Conservation (phyloP, 139 green algal species). For the Chloropicon primus region DNA sequence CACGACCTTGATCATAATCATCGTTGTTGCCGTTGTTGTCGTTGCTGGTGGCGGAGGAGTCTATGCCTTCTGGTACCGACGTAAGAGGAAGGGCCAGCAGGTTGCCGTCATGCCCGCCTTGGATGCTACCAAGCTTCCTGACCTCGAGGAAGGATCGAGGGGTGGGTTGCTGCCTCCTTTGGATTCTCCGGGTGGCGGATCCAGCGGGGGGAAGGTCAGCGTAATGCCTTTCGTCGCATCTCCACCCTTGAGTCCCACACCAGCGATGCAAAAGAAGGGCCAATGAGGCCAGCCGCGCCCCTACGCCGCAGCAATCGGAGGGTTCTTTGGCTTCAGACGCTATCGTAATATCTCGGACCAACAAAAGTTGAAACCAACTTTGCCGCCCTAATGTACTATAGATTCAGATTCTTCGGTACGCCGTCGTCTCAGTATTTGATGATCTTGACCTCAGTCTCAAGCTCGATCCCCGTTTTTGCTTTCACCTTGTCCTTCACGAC, state of each 20-base stretch:
- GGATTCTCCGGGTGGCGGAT: no score
- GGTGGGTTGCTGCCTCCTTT: background rate
- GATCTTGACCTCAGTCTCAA: background rate
- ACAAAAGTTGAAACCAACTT: no score
- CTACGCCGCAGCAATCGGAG: no score
- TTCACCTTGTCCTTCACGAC: conserved; percentile 15
- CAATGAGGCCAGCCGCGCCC: no score
- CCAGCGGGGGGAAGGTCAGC: background rate
- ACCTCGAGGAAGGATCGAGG: background rate
- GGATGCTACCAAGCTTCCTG: background rate
- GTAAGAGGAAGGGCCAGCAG: background rate
- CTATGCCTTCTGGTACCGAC: background rate
- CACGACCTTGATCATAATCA: background rate
- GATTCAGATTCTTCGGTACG: no score
- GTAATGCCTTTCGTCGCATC: background rate
- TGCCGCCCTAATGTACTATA: no score
- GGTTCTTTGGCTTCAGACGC: no score
- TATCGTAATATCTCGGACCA: no score
- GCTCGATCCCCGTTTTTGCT: background rate
- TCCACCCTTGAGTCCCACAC: background rate
- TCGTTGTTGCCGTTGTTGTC: background rate
- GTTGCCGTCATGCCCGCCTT: background rate
- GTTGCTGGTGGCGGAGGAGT: background rate
- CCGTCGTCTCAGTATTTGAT: background rate
- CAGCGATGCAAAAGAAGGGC: no score